Percentiles rank a stretch among this genome's conserved stretches.
These are phyloP conservation scores for Aspergillus incahuasiensis DNA, from an alignment of 495 filamentous ascomycete genomes.

Conservation along the genomic window DNA sequence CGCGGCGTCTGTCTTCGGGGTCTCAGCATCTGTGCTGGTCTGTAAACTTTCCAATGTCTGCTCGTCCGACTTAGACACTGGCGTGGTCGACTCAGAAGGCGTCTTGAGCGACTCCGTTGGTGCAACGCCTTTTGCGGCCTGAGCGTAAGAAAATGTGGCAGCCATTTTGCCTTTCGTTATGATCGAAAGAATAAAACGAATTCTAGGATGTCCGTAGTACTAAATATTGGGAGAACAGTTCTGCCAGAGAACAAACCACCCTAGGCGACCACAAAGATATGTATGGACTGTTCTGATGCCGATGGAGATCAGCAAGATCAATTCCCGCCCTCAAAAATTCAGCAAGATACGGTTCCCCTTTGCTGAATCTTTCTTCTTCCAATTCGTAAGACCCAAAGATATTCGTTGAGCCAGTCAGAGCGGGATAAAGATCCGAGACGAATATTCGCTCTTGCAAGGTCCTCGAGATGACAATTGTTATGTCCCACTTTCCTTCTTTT, in stretches of 20 bases:
- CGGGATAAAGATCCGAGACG: background rate
- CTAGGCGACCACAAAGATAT: slow-evolving; percentile 23
- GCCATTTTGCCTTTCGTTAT: slow-evolving; percentile 25
- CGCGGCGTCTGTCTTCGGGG: slow-evolving; percentile 23
- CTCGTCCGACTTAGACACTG: slow-evolving; percentile 30
- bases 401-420: slow-evolving; percentile 2
- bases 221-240: slow-evolving; percentile 20
- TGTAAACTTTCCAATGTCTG: slow-evolving; percentile 15
- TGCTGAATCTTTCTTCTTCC: slow-evolving; percentile 23
- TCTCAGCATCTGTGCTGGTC: slow-evolving; percentile 17
- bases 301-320: slow-evolving; percentile 23
- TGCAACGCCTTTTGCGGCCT: slow-evolving; percentile 78
- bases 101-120: slow-evolving; percentile 36
- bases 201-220: too few species aligned
- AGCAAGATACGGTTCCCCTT: slow-evolving; percentile 28
- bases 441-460: slow-evolving; percentile 1
- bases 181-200: slow-evolving; percentile 7
- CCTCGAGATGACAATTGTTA: background rate
- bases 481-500: background rate
- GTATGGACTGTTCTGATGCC: slow-evolving; percentile 28
- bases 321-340: slow-evolving; percentile 30
- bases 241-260: slow-evolving; percentile 29
- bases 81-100: slow-evolving; percentile 27
- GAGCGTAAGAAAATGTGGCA: slow-evolving; percentile 80
- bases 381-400: background rate